Conservation (phyloP, 2,329 filamentous ascomycete species). For the Phyllosticta capitalensis region DNA sequence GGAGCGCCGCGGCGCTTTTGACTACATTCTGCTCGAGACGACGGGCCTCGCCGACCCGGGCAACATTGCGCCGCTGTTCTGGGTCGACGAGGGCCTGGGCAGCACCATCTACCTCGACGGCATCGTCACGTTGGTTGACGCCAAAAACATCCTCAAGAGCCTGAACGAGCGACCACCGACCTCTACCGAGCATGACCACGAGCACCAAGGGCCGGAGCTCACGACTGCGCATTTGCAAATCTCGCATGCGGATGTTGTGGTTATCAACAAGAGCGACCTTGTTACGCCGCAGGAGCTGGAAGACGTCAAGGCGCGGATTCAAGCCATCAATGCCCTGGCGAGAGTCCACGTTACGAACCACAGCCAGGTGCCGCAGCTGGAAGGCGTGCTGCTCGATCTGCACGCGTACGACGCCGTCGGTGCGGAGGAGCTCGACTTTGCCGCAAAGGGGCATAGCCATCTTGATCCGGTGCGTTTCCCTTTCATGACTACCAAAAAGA, state of each 20-base stretch:
- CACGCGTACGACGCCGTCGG: slow-evolving; percentile 85
- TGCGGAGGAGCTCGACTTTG: slow-evolving; percentile 53
- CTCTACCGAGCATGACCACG: slow-evolving; percentile 39
- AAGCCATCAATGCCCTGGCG: slow-evolving; percentile 82
- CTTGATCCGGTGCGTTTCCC: slow-evolving; percentile 62
- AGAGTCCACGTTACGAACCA: slow-evolving; percentile 74
- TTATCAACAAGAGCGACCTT: slow-evolving; percentile 89
- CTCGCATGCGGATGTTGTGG: slow-evolving; percentile 88
- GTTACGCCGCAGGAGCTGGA: slow-evolving; percentile 61
- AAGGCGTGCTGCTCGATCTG: slow-evolving; percentile 79
- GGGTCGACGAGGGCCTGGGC: slow-evolving; percentile 91
- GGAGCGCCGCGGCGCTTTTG: slow-evolving; percentile 86
- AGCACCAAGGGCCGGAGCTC: slow-evolving; percentile 55
- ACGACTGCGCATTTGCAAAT: slow-evolving; percentile 95
- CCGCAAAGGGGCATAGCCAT: slow-evolving; percentile 75
- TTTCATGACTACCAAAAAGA: background rate
- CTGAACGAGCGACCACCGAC: slow-evolving; percentile 58
- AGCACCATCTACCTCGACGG: slow-evolving; percentile 95
- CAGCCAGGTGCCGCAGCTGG: slow-evolving; percentile 69
- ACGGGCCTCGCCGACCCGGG: slow-evolving; percentile 92
- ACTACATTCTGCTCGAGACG: slow-evolving; percentile 95
- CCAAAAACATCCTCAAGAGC: slow-evolving; percentile 77
- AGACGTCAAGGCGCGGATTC: slow-evolving; percentile 60
- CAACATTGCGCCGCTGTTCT: slow-evolving; percentile 91
- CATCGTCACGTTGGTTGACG: slow-evolving; percentile 91